Base-by-base conservation (phyloP, 129 eudicot genomes). In the Pseudognaphalium luteoalbum region DNA sequence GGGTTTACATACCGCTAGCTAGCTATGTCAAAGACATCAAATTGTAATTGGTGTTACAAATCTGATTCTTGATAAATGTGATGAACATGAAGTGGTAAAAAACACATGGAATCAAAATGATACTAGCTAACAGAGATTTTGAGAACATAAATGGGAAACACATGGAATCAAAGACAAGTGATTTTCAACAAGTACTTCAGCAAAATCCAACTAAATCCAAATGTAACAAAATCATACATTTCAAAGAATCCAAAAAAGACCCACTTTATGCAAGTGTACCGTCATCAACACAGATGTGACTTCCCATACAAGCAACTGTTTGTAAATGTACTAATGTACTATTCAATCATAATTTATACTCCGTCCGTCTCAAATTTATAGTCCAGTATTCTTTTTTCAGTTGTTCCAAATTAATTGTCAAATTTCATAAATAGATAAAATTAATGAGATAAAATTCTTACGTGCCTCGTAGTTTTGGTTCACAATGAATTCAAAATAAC, bases 171-270 rank as follows among this genome's bases (percentile, higher is more conserved):
- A 74, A 28, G 70, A 28, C 30, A 28, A 74, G 59, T 41, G 44
- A 28, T 60, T 25, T 61, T 47, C 69, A 74, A 41, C 74, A 25
- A 42, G 61, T 70, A 47, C 74, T 12, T 70, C 34, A 39, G 78
- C 54, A 25, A 61, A 74, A 74, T 61, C 70, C n/a, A 22, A 74
- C 70, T 37, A 74, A 62, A 74, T 74, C 78, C 78, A 74, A 74
- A 74, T 8, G 19, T 41, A 25, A 60, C 78, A 60, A 47, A 59
- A 17, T 74, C 41, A 39, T 60, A 61, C 21, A 61, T 63, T 30
- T 41, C 15, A 61, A 74, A 74, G 60, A 74, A 39, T 74, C 78
- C 78, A 74, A 74, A 74, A 62, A 41, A 35, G 60, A 25, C 59
- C 28, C 30, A 74, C 78, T 74, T 44, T 74, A 42, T 74, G 47